A percentile compares a stretch with the other conserved stretches of the same genome.
These are phyloP conservation scores for Xylariaceae sp. DNA, from an alignment of 2,329 filamentous ascomycete genomes.

Conservation along the genomic window DNA sequence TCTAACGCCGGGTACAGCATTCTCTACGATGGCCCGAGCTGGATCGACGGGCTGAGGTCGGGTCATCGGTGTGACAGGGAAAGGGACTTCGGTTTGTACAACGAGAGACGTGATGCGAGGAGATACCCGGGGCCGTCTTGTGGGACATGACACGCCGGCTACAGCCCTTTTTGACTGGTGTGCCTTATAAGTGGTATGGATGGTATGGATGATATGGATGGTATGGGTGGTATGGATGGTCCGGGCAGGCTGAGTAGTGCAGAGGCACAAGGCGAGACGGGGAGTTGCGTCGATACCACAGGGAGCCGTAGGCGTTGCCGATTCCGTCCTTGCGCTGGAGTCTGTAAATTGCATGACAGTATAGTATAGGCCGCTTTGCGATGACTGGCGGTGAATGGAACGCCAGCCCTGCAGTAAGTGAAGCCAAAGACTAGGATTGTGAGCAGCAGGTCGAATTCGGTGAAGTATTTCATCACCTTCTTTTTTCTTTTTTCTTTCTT, in stretches of 20 bases:
- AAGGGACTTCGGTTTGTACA: constrained; percentile 23
- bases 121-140: constrained; percentile 25
- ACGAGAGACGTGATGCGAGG: constrained; percentile 25
- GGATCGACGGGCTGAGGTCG: constrained; percentile 29
- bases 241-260: constrained; percentile 18
- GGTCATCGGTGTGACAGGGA: constrained; percentile 33
- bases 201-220: constrained; percentile 18
- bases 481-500: background rate
- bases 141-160: constrained; percentile 27
- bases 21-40: constrained; percentile 34
- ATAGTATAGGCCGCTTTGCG: constrained; percentile 4
- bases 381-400: constrained; percentile 14
- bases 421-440: constrained; percentile 1
- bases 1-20: constrained; percentile 30
- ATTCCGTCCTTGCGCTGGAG: constrained; percentile 22
- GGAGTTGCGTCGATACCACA: constrained; percentile 23
- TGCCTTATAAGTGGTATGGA: constrained; percentile 10
- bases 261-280: constrained; percentile 23
- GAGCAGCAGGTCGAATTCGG: background rate
- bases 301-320: constrained; percentile 23
- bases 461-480: background rate
- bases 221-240: constrained; percentile 15
- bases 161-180: constrained; percentile 25
- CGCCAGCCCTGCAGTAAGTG: constrained; percentile 9
- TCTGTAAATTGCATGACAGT: constrained; percentile 22